These are phyloP conservation scores for Hymenoscyphus albidus DNA, from an alignment of 2,329 filamentous ascomycete genomes.

Conservation along the genomic window DNA sequence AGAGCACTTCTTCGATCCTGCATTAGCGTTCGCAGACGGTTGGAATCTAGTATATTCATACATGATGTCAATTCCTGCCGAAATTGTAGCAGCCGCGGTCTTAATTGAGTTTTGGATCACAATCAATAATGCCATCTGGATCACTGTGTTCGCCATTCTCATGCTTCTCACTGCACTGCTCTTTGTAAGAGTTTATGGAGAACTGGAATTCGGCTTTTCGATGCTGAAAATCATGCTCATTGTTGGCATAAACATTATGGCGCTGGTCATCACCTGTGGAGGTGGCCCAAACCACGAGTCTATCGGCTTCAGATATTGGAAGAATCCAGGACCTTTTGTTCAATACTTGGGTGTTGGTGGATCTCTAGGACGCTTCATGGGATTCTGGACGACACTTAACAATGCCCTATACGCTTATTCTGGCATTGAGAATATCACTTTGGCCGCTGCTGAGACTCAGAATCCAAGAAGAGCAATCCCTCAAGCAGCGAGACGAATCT, in stretches of 20 bases:
- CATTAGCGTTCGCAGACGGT: slow-evolving; percentile 35
- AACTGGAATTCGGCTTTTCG: slow-evolving; percentile 53
- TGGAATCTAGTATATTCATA: slow-evolving; percentile 34
- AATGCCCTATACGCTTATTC: slow-evolving; percentile 46
- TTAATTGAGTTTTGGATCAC: slow-evolving; percentile 61
- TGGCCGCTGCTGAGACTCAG: slow-evolving; percentile 52
- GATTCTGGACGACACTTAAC: slow-evolving; percentile 41
- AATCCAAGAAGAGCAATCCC: slow-evolving; percentile 53
- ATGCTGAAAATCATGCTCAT: slow-evolving; percentile 59
- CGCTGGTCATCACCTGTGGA: slow-evolving; percentile 59
- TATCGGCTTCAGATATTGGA: slow-evolving; percentile 68
- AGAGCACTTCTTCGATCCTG: slow-evolving; percentile 38
- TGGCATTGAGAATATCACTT: slow-evolving; percentile 49
- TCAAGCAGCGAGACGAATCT: slow-evolving; percentile 47
- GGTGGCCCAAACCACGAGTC: slow-evolving; percentile 55
- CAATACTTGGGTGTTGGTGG: slow-evolving; percentile 61
- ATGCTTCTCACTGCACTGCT: slow-evolving; percentile 37
- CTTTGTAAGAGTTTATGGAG: slow-evolving; percentile 43
- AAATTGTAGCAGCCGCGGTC: slow-evolving; percentile 60
- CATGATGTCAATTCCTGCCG: slow-evolving; percentile 38
- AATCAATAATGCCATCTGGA: slow-evolving; percentile 44
- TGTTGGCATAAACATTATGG: slow-evolving; percentile 57
- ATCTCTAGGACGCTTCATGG: slow-evolving; percentile 58
- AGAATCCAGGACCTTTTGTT: slow-evolving; percentile 62
- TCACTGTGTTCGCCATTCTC: slow-evolving; percentile 38